Base-by-base conservation (phyloP, 2,329 filamentous ascomycete genomes). In the Aspergillus sp. region DNA sequence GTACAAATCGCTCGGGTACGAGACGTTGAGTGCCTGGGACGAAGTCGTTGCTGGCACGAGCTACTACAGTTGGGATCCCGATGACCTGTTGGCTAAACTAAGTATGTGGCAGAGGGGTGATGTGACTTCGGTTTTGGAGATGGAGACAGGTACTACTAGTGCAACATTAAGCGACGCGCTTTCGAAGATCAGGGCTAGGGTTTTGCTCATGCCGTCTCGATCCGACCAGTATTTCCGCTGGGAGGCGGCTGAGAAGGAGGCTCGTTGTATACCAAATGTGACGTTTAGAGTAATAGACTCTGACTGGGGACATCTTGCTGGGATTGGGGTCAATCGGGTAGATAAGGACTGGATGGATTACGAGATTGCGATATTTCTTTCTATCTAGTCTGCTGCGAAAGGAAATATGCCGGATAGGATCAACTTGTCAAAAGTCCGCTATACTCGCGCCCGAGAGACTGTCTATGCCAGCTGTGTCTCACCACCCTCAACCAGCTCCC, bases 51-150 rank as follows among this genome's bases (percentile, higher is more conserved):
- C 73, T 1, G 75, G 71, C 5, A 69, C 69, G 6, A 68, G 68
- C 6, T 80, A 79, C 52, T 63, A 74, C 30, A 71, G 64, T 8
- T 83, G 80, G 81, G 71, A 80, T 64, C 73, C 81, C 0, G 77
- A 83, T 59, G 77, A 83, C 64, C 58, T 83, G 25, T 68, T 83
- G 2, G 67, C 70, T 1, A 73, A 79, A 69, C 68, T 80, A 19
- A 61, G 72, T 9, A 81, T 81, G 79, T 83, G 81, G 81, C 80
- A 83, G 65, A 68, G 66, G 28, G 72, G 68, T 38, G 79, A 80
- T 54, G 0, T 53, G 63, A 59, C 8, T 60, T 70, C 43, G 63
- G 64, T 5, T 68, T 64, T 43, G 67, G 65, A 13, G 28, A 34
- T 34, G 31, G 31, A 34, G 31, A 34, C 31, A 34, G 31, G 31